Base-by-base conservation (phyloP, 106 monocot genomes). In the Xerophyta viscosa region DNA sequence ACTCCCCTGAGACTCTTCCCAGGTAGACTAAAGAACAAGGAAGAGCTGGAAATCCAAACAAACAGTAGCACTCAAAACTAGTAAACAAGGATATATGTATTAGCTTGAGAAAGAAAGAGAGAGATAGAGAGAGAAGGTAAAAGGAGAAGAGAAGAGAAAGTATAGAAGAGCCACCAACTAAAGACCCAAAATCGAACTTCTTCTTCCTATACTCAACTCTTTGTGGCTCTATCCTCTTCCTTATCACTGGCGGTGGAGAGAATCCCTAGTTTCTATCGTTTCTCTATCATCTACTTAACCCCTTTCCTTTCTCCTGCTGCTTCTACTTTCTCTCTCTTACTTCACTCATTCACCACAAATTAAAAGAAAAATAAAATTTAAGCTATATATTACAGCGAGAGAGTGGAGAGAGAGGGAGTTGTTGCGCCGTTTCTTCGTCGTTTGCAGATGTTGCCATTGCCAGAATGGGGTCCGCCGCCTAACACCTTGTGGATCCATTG, bases 11-110 rank as follows among this genome's bases (percentile, higher is more conserved):
- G 39, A 51, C 43, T 41, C 69, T 66, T 44, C 73, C 63, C 64
- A 73, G 82, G 75, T 66, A 44, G 61, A 56, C 66, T 66, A 80
- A 77, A 61, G 42, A 79, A 79, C 76, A 81, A 77, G 74, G 58
- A 58, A 59, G 58, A 21, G 76, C 52, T 64, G 50, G 72, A 80
- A 77, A 81, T 59, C 69, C 61, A 70, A 91, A 83, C 88, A 72
- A 88, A 66, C 71, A 73, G 73, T 83, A 79, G 64, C 79, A 71
- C 66, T 70, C 83, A 73, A 67, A 57, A 58, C 61, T 42, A 68
- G 53, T 48, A 57, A 67, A 55, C 15, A 45, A n/a, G n/a, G n/a
- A n/a, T n/a, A n/a, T n/a, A n/a, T n/a, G n/a, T n/a, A n/a, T n/a
- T n/a, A n/a, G n/a, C n/a, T n/a, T n/a, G n/a, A n/a, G n/a, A n/a